Conservation (phyloP, 1,284 basidiomycete species). For the Trichosporon sp. region DNA sequence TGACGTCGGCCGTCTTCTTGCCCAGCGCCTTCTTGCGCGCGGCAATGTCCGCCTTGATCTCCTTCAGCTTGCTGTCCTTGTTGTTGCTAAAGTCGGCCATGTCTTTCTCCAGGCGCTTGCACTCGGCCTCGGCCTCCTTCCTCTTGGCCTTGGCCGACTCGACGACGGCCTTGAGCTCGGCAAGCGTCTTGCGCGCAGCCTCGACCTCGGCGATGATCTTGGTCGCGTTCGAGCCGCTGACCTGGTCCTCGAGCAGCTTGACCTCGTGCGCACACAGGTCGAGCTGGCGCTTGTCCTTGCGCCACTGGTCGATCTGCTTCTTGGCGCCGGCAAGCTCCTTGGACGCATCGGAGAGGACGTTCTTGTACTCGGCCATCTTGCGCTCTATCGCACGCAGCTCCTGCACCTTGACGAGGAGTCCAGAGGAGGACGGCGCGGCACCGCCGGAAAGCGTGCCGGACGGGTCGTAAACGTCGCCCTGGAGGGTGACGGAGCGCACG, state of each 20-base stretch:
- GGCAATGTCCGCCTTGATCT: slow-evolving; percentile 83
- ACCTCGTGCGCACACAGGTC: slow-evolving; percentile 91
- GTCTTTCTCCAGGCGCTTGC: slow-evolving; percentile 86
- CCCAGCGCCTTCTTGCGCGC: slow-evolving; percentile 79
- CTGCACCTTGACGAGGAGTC: slow-evolving; percentile 82
- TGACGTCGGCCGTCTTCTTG: slow-evolving; percentile 78
- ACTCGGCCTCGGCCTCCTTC: slow-evolving; percentile 72
- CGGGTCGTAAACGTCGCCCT: slow-evolving; percentile 96
- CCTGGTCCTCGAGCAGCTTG: slow-evolving; percentile 77
- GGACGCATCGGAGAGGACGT: slow-evolving; percentile 64
- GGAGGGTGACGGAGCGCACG: slow-evolving; percentile 85
- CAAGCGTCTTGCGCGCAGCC: slow-evolving; percentile 68
- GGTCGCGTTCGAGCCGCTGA: slow-evolving; percentile 85
- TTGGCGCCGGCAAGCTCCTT: slow-evolving; percentile 63
- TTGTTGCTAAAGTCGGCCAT: slow-evolving; percentile 99
- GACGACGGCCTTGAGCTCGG: slow-evolving; percentile 68
- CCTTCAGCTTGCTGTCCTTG: slow-evolving; percentile 93
- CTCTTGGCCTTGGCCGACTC: slow-evolving; percentile 74
- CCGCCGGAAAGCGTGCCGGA: slow-evolving; percentile 93
- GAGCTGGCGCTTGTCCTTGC: slow-evolving; percentile 67
- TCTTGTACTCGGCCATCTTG: slow-evolving; percentile 64
- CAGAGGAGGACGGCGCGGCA: slow-evolving; percentile 74
- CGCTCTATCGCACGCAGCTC: slow-evolving; percentile 68
- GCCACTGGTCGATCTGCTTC: slow-evolving; percentile 70
- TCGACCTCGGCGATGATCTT: slow-evolving; percentile 78